Evolutionary conservation across 257 asterid species (phyloP).

Genomic region (Avicennia marina): DNA sequence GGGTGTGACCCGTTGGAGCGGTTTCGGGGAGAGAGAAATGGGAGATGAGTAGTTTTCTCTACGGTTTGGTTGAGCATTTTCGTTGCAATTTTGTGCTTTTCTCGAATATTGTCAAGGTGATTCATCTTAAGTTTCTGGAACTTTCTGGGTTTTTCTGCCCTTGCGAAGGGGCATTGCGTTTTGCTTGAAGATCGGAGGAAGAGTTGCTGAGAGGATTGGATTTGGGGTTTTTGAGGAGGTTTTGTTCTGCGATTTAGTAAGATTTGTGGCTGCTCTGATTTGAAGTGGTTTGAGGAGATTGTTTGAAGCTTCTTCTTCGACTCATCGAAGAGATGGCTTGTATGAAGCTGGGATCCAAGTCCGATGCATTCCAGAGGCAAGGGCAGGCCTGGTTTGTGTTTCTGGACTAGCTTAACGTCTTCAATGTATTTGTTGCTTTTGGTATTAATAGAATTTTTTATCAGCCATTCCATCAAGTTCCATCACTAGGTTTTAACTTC

Average conservation of each 20-base stretch:
- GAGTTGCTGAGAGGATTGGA: too few relatives aligned
- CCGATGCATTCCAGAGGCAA: slow-evolving; percentile 85
- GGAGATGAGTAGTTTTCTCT: slow-evolving; percentile 8
- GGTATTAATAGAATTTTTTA: too few relatives aligned
- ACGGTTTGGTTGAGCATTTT: slow-evolving; percentile 19
- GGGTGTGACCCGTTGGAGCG: slow-evolving; percentile 11
- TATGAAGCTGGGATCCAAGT: slow-evolving; percentile 93
- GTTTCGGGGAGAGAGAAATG: slow-evolving; percentile 1
- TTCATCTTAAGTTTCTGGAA: slow-evolving; percentile 20
- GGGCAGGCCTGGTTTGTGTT: slow-evolving; percentile 84
- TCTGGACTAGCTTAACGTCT: too few relatives aligned
- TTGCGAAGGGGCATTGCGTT: neutral
- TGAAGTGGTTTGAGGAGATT: slow-evolving; percentile 18
- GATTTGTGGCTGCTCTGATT: slow-evolving; percentile 11
- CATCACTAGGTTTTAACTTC: too few relatives aligned
- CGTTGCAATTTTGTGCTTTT: too few relatives aligned
- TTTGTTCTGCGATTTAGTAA: neutral
- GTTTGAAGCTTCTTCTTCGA: neutral
- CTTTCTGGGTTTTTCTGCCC: slow-evolving; percentile 15
- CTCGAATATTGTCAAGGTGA: slow-evolving; percentile 13
- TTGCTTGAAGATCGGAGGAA: slow-evolving; percentile 22
- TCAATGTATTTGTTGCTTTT: neutral
- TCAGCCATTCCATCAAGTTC: too few relatives aligned
- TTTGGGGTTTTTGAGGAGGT: slow-evolving; percentile 15
- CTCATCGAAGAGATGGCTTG: slow-evolving; percentile 60